phyloP scores from a whole-genome alignment of 768 basidiomycete species.

The Lentinula edodes region DNA sequence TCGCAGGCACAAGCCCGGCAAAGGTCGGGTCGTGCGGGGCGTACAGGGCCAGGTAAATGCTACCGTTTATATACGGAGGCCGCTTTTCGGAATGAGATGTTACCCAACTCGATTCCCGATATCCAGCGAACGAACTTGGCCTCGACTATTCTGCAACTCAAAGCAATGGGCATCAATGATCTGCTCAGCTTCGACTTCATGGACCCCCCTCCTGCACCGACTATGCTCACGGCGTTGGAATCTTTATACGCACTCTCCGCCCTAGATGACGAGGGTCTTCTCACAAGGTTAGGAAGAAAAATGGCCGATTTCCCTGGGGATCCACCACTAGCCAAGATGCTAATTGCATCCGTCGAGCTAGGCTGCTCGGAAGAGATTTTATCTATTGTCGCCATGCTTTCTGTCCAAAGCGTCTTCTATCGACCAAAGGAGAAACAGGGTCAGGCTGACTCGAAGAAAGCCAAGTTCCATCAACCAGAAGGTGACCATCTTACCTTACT shows the following conservation, averaged over 20 bases:
- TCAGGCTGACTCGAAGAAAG: slow-evolving; percentile 98
- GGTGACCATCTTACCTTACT: slow-evolving; percentile 90
- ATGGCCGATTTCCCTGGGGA: slow-evolving; percentile 99
- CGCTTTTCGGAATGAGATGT: slow-evolving; percentile 98
- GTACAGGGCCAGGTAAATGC: slow-evolving; percentile 97
- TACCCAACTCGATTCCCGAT: slow-evolving; percentile 95
- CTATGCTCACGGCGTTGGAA: slow-evolving; percentile 94
- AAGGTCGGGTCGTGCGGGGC: slow-evolving; percentile 91
- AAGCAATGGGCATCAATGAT: slow-evolving; percentile 99
- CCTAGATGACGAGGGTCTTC: slow-evolving; percentile 91
- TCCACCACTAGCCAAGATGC: slow-evolving; percentile 92
- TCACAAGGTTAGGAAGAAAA: slow-evolving; percentile 92
- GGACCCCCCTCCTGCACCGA: slow-evolving; percentile 97
- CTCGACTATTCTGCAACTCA: slow-evolving; percentile 88
- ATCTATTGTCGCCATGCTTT: slow-evolving; percentile 96
- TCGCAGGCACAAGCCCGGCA: slow-evolving; percentile 98
- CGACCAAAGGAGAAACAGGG: slow-evolving; percentile 99
- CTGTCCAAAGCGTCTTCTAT: slow-evolving; percentile 95
- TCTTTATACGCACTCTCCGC: slow-evolving; percentile 93
- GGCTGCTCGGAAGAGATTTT: slow-evolving; percentile 98
- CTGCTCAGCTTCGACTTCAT: slow-evolving; percentile 98
- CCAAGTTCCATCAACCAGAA: slow-evolving; percentile 99
- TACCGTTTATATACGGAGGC: slow-evolving; percentile 98
- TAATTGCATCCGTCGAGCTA: slow-evolving; percentile 95
- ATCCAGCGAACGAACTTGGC: slow-evolving; percentile 95